phyloP scores from a whole-genome alignment of 1,284 basidiomycete species.

The Sutorius eximius region DNA sequence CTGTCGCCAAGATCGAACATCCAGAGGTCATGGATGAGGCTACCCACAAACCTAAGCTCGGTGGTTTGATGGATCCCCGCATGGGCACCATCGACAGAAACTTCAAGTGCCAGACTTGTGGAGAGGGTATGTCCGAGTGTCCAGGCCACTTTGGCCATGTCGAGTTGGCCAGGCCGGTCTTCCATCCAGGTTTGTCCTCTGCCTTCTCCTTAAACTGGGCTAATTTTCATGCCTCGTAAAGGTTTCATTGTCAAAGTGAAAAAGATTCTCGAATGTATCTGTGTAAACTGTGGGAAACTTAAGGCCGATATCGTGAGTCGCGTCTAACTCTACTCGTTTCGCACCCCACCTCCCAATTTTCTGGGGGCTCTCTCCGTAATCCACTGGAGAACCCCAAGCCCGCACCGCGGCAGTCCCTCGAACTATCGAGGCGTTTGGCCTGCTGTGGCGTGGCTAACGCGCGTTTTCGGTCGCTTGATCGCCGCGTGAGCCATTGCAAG shows the following conservation, averaged over 20 bases:
- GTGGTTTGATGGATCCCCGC: constrained; percentile 95
- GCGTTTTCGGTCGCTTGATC: constrained; percentile 89
- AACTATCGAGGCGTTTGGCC: constrained; percentile 76
- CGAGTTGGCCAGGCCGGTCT: constrained; percentile 94
- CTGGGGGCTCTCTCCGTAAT: constrained; percentile 89
- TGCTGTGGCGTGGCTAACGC: constrained; percentile 64
- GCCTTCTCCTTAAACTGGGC: neutral
- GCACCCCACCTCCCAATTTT: constrained; percentile 89
- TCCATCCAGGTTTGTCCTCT: constrained; percentile 81
- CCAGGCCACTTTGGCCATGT: constrained; percentile 99
- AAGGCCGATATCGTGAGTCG: constrained; percentile 95
- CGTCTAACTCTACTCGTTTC: constrained; percentile 80
- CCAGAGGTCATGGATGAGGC: constrained; percentile 98
- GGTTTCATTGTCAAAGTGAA: constrained; percentile 99
- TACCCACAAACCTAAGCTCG: constrained; percentile 84
- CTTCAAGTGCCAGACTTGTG: constrained; percentile 99
- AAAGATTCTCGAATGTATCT: constrained; percentile 99
- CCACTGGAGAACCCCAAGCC: constrained; percentile 87
- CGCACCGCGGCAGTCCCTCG: constrained; percentile 71
- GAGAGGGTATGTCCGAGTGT: constrained; percentile 97
- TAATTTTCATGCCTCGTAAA: constrained; percentile 31
- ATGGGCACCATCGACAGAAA: constrained; percentile 99
- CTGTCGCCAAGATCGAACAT: constrained; percentile 97
- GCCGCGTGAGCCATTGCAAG: constrained; percentile 70
- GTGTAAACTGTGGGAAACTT: constrained; percentile 97